Base-by-base conservation (phyloP, 805 yeast genomes). In the Metschnikowia gelsemii region DNA sequence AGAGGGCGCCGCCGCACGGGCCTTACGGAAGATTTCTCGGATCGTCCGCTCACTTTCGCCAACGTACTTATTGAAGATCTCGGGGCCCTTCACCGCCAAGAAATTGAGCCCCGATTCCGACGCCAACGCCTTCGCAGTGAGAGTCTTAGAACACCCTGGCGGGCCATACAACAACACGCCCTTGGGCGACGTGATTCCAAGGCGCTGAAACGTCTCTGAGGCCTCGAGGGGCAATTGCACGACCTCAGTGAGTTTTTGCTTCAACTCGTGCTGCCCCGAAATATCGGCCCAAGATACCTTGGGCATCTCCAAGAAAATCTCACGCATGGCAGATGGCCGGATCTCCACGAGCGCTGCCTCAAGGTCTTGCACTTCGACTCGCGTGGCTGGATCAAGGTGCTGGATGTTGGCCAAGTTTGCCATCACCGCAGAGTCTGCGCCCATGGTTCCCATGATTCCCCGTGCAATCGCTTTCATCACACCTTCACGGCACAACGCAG, bases 81-180 rank as follows among this genome's bases (percentile, higher is more conserved):
- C 99, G 0, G 99, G 99, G 2, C 99, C 99, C 49, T 95, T 84
- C 20, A 93, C 89, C 8, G 96, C 86, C 32, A 93, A 93, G 62
- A 93, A 93, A 60, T 93, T 93, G 9, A 98, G 98, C 39, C 95
- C 77, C 0, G 96, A 88, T 63, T 93, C 98, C 59, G 91, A 90
- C 8, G 99, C 99, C 3, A 93, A 97, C 2, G 99, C 99, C 58
- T 93, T 93, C 0, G 98, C 98, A 19, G 93, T 71, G 37, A 93
- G 72, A 0, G 99, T 93, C 59, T 93, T 93, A 73, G 99, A 98
- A 68, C 98, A 93, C 26, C 99, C 99, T 3, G 99, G 99, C 1
- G 99, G 99, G 0, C 99, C 99, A 62, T 93, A 93, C 16, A 93
- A 69, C 34, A 93, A 63, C 1, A 93, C 84, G 26, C 99, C 99